phyloP scores from a whole-genome alignment of 352 stramenopile species.

The Saprolegnia parasitica region DNA sequence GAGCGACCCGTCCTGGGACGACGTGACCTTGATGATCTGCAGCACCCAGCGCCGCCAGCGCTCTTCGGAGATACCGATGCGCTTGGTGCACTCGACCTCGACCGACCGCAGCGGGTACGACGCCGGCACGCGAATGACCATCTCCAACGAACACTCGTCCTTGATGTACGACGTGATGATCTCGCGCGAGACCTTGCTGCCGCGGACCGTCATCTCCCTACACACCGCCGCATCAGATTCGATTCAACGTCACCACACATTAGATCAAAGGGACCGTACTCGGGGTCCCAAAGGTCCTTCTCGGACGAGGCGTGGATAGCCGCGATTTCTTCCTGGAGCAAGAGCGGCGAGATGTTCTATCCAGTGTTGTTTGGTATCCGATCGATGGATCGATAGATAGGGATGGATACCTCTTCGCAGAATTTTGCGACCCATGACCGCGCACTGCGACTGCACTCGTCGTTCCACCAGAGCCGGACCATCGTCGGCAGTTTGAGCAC shows the following conservation, averaged over 20 bases:
- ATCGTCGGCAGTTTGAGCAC: conserved; percentile 78
- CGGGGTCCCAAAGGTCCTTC: conserved; percentile 53
- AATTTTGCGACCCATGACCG: conserved; percentile 84
- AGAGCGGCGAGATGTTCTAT: conserved; percentile 69
- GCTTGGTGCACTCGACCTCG: conserved; percentile 87
- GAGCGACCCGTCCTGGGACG: conserved; percentile 82
- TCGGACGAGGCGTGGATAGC: conserved; percentile 63
- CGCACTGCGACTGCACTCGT: conserved; percentile 75
- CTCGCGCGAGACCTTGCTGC: conserved; percentile 79
- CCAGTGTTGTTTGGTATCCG: no score
- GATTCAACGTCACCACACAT: not conserved
- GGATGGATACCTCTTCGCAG: conserved; percentile 80
- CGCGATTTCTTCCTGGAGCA: conserved; percentile 68
- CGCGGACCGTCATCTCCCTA: conserved; percentile 82
- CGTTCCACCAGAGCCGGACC: conserved; percentile 88
- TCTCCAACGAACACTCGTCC: conserved; percentile 88
- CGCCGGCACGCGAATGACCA: conserved; percentile 82
- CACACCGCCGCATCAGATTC: not conserved
- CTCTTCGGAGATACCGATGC: conserved; percentile 87
- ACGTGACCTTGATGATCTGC: conserved; percentile 88
- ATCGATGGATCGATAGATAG: no score
- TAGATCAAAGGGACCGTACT: conserved; percentile 45
- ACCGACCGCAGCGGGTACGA: conserved; percentile 88
- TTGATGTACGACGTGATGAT: conserved; percentile 91
- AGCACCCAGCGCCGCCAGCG: conserved; percentile 90